These are phyloP conservation scores for Zizania palustris DNA, from an alignment of 202 grass and related monocot species.

Conservation along the genomic window DNA sequence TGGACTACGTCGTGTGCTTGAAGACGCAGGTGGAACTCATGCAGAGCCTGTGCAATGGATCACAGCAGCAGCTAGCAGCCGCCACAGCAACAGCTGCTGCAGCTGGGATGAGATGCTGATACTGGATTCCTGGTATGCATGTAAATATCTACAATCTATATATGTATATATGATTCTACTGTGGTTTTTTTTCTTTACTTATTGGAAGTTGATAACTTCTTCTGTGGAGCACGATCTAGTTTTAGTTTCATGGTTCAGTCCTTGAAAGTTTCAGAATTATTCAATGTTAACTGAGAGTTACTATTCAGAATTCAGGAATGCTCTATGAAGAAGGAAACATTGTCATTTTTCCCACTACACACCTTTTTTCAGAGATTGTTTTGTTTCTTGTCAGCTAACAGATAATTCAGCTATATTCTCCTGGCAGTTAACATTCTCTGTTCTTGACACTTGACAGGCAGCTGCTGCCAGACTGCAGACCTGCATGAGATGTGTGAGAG, in stretches of 20 bases:
- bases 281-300: constrained; percentile 15
- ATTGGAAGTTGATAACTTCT: not conserved
- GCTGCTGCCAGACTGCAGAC: constrained; percentile 19
- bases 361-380: not conserved
- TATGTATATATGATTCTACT: too few relatives aligned
- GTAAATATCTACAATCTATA: not conserved
- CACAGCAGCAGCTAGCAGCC: not conserved
- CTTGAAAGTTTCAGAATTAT: not conserved
- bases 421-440: constrained; percentile 16
- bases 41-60: constrained; percentile 49
- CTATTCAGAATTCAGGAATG: too few relatives aligned
- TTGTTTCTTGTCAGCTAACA: not conserved
- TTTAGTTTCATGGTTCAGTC: not conserved
- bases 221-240: not conserved
- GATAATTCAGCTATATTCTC: not conserved
- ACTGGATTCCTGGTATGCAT: constrained; percentile 21
- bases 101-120: constrained; percentile 1
- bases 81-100: not conserved
- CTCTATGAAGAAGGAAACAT: too few relatives aligned
- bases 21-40: constrained; percentile 62
- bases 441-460: constrained; percentile 43
- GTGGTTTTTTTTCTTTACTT: not conserved
- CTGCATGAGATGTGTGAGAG: constrained; percentile 36
- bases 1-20: constrained; percentile 59
- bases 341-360: too few relatives aligned